Conservation (phyloP, 805 yeast species). For the Cephaloascus albidus region DNA sequence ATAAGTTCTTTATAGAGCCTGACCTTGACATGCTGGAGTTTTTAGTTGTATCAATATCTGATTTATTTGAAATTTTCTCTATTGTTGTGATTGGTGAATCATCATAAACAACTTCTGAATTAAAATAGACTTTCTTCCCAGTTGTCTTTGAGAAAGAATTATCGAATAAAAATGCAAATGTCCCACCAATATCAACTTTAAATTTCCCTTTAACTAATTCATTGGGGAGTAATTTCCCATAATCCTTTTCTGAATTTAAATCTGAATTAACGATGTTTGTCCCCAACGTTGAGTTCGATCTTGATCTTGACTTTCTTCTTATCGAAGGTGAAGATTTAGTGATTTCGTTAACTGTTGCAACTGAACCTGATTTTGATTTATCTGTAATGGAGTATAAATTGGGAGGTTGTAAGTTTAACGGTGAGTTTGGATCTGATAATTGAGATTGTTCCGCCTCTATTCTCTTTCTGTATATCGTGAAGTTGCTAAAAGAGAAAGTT, state of each 20-base stretch:
- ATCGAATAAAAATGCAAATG: conserved; percentile 84
- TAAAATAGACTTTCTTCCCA: conserved; percentile 71
- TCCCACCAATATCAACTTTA: conserved; percentile 52
- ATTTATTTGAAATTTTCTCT: not conserved
- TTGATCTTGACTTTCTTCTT: not conserved
- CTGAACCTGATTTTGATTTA: not conserved
- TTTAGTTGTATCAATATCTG: not conserved
- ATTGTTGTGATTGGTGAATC: not conserved
- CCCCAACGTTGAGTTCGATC: conserved; percentile 7
- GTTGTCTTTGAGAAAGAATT: conserved; percentile 83
- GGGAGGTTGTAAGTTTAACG: not conserved
- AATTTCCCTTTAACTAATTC: conserved; percentile 55
- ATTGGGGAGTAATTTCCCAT: conserved; percentile 35
- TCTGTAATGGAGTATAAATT: not conserved
- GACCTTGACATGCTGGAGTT: no score
- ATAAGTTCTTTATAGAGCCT: not conserved
- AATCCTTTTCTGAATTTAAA: conserved; percentile 44
- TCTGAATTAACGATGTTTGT: conserved; percentile 28
- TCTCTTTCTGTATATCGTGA: conserved; percentile 26
- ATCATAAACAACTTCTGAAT: conserved; percentile 13
- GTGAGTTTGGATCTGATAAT: not conserved
- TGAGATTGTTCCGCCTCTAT: conserved; percentile 8
- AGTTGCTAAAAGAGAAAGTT: no score
- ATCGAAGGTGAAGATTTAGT: not conserved
- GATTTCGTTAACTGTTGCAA: not conserved